Base-by-base conservation (phyloP, 306 rosid genomes). In the Coriaria nepalensis region DNA sequence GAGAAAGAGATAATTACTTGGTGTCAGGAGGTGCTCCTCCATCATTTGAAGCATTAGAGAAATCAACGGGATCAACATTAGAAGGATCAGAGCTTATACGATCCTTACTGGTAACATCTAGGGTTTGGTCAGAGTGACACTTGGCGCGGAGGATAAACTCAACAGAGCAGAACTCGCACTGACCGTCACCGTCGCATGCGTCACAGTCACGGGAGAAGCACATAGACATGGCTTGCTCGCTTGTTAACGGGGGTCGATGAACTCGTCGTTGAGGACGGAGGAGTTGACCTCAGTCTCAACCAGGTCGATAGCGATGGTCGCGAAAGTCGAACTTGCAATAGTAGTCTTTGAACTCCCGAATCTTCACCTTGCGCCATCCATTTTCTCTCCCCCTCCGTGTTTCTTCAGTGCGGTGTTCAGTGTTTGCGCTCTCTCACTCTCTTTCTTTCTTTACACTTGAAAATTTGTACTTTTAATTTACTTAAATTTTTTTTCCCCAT, bases 141-240 rank as follows among this genome's bases (percentile, higher is more conserved):
- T 75, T 82, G 13, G 79, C 92, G 48, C 82, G 69, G 32, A 90
- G 93, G n/a, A 79, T 84, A 13, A 90, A 85, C 85, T 90, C 95
- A 6, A 90, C 98, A 44, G 98, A 90, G 77, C 98, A 90, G 63
- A 68, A 85, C 79, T 81, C 95, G 52, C 98, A 90, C 72, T 90
- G 98, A 14, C 95, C 95, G 45, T 90, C 98, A 0, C 98, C 98
- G 54, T 90, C 98, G 10, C 98, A 90, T 10, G 94, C 92, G 48
- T 85, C 98, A 47, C 98, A 90, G 85, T 90, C 98, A 44, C 98
- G 98, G 10, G 98, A 90, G 81, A 90, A 82, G 41, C 98, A 85
- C 98, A 90, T 90, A 76, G 76, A 43, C 98, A 90, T 77, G 45
- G 98, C 95, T 0, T 94, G 84, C 13, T 79, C 93, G 42, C 94